Base-by-base conservation (phyloP, 805 yeast species). In the Candida sonorensis region DNA sequence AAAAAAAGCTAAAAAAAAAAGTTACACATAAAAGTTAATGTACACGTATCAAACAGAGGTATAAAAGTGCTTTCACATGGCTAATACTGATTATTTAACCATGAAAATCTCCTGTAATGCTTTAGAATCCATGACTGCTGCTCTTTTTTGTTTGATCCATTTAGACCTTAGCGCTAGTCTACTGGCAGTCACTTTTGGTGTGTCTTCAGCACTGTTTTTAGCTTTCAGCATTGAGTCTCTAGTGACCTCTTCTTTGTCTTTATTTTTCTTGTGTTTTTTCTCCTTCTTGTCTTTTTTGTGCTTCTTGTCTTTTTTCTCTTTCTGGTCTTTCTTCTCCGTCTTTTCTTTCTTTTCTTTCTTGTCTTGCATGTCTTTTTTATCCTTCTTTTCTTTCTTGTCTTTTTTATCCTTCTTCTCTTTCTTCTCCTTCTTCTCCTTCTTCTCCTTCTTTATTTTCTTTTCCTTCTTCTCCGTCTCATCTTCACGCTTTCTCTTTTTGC, bases 31-130 rank as follows among this genome's bases (percentile, higher is more conserved):
- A n/a, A n/a, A n/a, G n/a, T n/a, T n/a, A n/a, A n/a, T n/a, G n/a
- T n/a, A n/a, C n/a, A n/a, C n/a, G n/a, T n/a, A n/a, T n/a, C n/a
- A n/a, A n/a, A n/a, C n/a, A n/a, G n/a, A n/a, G n/a, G n/a, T n/a
- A n/a, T n/a, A n/a, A n/a, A n/a, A n/a, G n/a, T n/a, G n/a, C n/a
- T n/a, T n/a, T n/a, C n/a, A n/a, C n/a, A n/a, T n/a, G n/a, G n/a
- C n/a, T n/a, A 12, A 8, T 22, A 22, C 12, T 22, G 24, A 8
- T 9, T 44, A 56, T 43, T 48, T 46, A 29, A 87, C 74, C 97
- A 90, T 90, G 53, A 90, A 84, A 36, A 90, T 90, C 59, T 90
- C 97, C 46, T 84, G 86, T 40, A 90, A 67, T 10, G 95, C 87
- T 55, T 85, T 78, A 3, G 81, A 71, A 53, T 90, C 97, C 77